Evolutionary conservation across 768 basidiomycete genomes (phyloP), one percentile per base, ranked within the genome.

Genomic region (Lactarius evosmus): DNA sequence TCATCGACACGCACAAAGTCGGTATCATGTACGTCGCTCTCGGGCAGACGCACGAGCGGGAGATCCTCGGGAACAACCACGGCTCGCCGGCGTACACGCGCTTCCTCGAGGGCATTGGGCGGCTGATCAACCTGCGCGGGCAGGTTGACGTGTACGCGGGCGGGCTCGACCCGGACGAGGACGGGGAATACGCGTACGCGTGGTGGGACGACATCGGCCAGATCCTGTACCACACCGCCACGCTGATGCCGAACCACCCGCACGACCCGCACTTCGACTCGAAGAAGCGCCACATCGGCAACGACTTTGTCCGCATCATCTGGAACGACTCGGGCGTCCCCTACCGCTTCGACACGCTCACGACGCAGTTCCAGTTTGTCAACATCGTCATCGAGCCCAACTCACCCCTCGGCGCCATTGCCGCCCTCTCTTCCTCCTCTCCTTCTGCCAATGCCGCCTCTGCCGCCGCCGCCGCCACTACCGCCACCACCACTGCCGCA

Each of bases 151-250:
- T 98, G 19, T 97, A 95, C 73, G 90, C 91, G 2, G 97, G 95
- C 8, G 93, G 94, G 4, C 81, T 98, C 29, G 89, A 94, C 71
- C 86, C 93, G 8, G 91, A 94, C 65, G 85, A 90, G 70, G 95
- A 99, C 71, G 97, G 97, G 16, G 91, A 95, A 74, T 97, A 95
- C 72, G 93, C 96, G 0, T 98, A 98, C 72, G 94, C 95, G 0
- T 99, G 96, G 95, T 97, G 95, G 93, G 95, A 98, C 74, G 95
- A 98, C 71, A 95, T 98, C 56, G 87, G 90, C 4, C 95, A 98
- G 72, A 85, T 97, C 65, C 82, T 98, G 59, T 99, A 91, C 73
- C 97, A 98, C 75, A 89, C 94, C 3, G 91, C 96, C 9, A 98
- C 97, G 2, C 87, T 99, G 80, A 98, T 98, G 96, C 97, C 97